phyloP scores from a whole-genome alignment of 2,329 filamentous ascomycete genomes.

The Atkinsonella texensis region DNA sequence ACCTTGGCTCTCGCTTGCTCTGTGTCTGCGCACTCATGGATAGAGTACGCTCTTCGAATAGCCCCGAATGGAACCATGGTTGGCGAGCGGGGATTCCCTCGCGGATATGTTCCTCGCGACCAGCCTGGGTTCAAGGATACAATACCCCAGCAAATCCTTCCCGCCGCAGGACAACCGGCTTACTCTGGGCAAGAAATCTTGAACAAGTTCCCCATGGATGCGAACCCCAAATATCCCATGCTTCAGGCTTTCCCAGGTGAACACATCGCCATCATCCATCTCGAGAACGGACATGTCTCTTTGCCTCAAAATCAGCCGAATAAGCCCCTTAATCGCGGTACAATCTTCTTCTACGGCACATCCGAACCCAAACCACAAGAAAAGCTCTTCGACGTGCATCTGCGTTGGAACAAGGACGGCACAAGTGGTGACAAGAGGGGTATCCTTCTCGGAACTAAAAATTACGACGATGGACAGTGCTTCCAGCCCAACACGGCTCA shows the following conservation, averaged over 20 bases:
- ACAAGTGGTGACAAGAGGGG: conserved; percentile 72
- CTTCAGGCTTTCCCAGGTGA: conserved; percentile 50
- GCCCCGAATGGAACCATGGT: conserved; percentile 61
- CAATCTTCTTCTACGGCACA: conserved; percentile 66
- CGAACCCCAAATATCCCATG: conserved; percentile 43
- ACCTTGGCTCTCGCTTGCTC: conserved; percentile 18
- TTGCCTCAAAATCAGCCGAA: conserved; percentile 40
- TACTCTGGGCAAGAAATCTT: conserved; percentile 49
- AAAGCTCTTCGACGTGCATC: conserved; percentile 52
- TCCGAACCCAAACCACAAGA: conserved; percentile 40
- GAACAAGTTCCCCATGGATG: conserved; percentile 22
- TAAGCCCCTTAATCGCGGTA: conserved; percentile 55
- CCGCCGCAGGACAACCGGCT: conserved; percentile 45
- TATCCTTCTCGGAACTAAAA: conserved; percentile 59
- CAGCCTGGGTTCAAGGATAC: conserved; percentile 43
- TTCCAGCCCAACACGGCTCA: conserved; percentile 58
- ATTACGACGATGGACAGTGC: conserved; percentile 86
- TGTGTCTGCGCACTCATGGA: conserved; percentile 61
- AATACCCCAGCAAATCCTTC: conserved; percentile 51
- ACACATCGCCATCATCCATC: conserved; percentile 53
- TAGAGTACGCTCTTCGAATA: conserved; percentile 64
- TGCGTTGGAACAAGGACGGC: conserved; percentile 67
- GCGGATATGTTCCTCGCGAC: conserved; percentile 51
- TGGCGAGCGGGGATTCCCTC: conserved; percentile 60
- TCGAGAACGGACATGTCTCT: conserved; percentile 68